These are phyloP conservation scores for Epichloe aotearoae DNA, from an alignment of 2,329 filamentous ascomycete species.

Conservation along the genomic window DNA sequence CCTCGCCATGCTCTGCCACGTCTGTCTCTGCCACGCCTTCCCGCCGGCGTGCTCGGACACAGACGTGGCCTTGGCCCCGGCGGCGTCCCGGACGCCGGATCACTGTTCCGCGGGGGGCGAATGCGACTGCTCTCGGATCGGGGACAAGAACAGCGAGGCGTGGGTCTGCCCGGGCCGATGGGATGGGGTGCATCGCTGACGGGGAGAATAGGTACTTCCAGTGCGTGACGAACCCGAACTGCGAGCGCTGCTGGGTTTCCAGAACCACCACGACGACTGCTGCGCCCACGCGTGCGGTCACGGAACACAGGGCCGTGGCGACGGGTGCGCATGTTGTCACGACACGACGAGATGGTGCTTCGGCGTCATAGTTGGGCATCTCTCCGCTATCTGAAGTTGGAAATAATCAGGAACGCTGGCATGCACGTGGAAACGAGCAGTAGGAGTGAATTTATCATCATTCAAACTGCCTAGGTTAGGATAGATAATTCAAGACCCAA, in stretches of 20 bases:
- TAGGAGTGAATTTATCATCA: too few relatives aligned
- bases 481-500: too few relatives aligned
- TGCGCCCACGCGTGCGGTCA: neutral
- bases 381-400: too few relatives aligned
- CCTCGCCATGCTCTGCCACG: too few relatives aligned
- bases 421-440: too few relatives aligned
- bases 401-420: too few relatives aligned
- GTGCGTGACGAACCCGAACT: constrained; percentile 20
- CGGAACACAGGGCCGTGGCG: neutral
- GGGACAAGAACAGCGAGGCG: constrained; percentile 18
- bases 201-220: constrained; percentile 17
- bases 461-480: too few relatives aligned
- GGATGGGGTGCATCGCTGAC: neutral
- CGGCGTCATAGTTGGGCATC: too few relatives aligned
- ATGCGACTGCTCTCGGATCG: constrained; percentile 17
- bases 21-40: neutral
- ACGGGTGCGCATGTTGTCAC: neutral
- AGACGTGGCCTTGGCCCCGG: too few relatives aligned
- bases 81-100: neutral
- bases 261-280: neutral
- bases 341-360: too few relatives aligned
- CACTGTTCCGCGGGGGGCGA: constrained; percentile 12
- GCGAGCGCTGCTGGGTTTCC: constrained; percentile 13
- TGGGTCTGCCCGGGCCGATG: constrained; percentile 6
- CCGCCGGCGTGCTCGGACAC: neutral